Conservation (phyloP, 2,329 filamentous ascomycete genomes). For the Huntiella omanensis region DNA sequence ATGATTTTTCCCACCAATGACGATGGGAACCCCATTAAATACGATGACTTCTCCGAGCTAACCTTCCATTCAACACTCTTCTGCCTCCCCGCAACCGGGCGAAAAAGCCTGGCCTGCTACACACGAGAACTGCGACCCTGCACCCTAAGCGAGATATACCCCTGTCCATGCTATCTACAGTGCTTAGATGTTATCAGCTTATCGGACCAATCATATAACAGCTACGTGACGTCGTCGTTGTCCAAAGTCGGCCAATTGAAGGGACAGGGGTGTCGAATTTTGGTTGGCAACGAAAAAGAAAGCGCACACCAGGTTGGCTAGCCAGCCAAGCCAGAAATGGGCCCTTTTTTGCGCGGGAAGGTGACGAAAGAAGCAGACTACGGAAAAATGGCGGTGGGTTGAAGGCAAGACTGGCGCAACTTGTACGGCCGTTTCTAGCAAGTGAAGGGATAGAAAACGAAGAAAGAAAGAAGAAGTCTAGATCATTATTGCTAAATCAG, state of each 20-base stretch:
- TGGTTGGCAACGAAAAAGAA: neutral
- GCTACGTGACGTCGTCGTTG: constrained; percentile 7
- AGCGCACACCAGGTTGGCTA: neutral
- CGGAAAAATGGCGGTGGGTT: constrained; percentile 1
- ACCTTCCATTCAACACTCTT: too few relatives aligned
- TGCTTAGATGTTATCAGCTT: constrained; percentile 3
- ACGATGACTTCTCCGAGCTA: too few relatives aligned
- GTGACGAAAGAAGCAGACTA: neutral
- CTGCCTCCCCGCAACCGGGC: too few relatives aligned
- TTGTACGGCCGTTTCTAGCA: neutral
- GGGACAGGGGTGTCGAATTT: neutral
- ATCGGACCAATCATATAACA: constrained; percentile 7
- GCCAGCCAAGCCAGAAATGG: too few relatives aligned
- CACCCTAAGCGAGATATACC: constrained; percentile 7
- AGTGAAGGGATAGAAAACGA: neutral
- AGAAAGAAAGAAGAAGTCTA: too few relatives aligned
- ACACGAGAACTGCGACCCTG: constrained; percentile 2
- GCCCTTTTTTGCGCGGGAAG: too few relatives aligned
- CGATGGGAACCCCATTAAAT: too few relatives aligned
- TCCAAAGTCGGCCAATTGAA: constrained; percentile 3
- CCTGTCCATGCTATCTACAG: constrained; percentile 2
- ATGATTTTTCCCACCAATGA: too few relatives aligned
- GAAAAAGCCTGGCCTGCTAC: too few relatives aligned
- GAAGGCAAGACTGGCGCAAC: neutral
- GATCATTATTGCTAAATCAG: neutral